These are phyloP conservation scores for Pichia inconspicua DNA, from an alignment of 1,139 yeast genomes.

Conservation along the genomic window DNA sequence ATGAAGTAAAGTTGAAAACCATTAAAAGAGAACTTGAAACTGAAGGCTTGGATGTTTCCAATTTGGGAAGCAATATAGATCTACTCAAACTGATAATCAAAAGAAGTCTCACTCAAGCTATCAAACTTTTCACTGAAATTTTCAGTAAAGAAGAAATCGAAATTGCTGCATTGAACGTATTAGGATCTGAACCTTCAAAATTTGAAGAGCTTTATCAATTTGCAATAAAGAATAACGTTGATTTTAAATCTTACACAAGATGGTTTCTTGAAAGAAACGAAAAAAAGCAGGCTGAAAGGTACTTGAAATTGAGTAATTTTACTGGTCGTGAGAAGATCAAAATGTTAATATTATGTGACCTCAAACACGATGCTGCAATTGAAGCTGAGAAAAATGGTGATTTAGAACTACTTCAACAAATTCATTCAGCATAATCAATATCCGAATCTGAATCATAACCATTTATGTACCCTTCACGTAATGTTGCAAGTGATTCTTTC, in stretches of 20 bases:
- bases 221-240: slow-evolving; percentile 41
- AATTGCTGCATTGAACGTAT: background rate
- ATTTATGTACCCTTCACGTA: slow-evolving; percentile 47
- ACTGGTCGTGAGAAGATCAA: slow-evolving; percentile 38
- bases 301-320: slow-evolving; percentile 32
- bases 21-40: slow-evolving; percentile 27
- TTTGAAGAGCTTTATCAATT: slow-evolving; percentile 43
- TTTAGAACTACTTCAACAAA: slow-evolving; percentile 31
- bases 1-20: slow-evolving; percentile 8
- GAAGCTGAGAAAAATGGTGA: slow-evolving; percentile 57
- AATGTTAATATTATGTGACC: slow-evolving; percentile 46
- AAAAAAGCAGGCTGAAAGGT: slow-evolving; percentile 35
- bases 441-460: slow-evolving; percentile 38
- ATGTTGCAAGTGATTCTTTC: slow-evolving; percentile 44
- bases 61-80: slow-evolving; percentile 40
- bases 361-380: slow-evolving; percentile 47
- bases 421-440: slow-evolving; percentile 17
- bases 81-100: slow-evolving; percentile 48
- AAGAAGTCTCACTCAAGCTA: slow-evolving; percentile 54
- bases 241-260: slow-evolving; percentile 57
- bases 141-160: background rate
- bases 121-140: slow-evolving; percentile 51
- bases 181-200: background rate
- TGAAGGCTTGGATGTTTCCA: slow-evolving; percentile 37
- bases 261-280: slow-evolving; percentile 45